These are phyloP conservation scores for Umbelopsis isabellina DNA, from an alignment of 192 early-diverging fungal genomes.

Conservation along the genomic window DNA sequence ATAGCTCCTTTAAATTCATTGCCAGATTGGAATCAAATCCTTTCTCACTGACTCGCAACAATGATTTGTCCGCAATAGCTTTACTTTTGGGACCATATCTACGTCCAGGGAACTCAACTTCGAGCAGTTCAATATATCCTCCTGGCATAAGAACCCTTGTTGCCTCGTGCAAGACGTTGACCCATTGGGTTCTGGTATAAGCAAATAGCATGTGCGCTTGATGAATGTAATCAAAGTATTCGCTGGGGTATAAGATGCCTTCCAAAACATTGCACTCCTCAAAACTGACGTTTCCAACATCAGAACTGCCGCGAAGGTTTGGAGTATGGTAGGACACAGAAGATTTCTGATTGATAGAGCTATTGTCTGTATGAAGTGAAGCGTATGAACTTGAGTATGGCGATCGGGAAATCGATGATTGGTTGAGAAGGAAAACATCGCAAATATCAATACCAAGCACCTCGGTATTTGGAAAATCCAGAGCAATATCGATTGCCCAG, in stretches of 20 bases:
- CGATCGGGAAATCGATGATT: neutral
- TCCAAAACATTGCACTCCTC: constrained; percentile 11
- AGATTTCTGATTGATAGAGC: neutral
- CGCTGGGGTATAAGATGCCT: constrained; percentile 15
- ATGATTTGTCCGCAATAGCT: neutral
- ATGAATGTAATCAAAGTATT: constrained; percentile 38
- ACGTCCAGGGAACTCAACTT: constrained; percentile 1
- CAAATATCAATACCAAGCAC: constrained; percentile 26
- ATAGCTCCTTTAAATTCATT: neutral
- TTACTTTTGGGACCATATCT: constrained; percentile 10
- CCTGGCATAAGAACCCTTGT: constrained; percentile 35
- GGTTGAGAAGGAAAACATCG: constrained; percentile 14
- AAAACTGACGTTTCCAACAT: constrained; percentile 5
- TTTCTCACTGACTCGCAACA: neutral
- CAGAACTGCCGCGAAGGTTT: neutral
- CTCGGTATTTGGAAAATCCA: constrained; percentile 27
- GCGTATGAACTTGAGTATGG: neutral
- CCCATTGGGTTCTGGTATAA: constrained; percentile 33
- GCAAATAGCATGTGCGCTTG: constrained; percentile 31
- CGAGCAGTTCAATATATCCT: constrained; percentile 36
- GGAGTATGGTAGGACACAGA: neutral
- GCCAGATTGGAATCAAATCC: neutral
- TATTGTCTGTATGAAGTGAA: neutral
- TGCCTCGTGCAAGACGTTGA: constrained; percentile 27
- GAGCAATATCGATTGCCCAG: constrained; percentile 39